phyloP scores from a whole-genome alignment of 2,329 filamentous ascomycete genomes.

The Diaporthe aspalathi region DNA sequence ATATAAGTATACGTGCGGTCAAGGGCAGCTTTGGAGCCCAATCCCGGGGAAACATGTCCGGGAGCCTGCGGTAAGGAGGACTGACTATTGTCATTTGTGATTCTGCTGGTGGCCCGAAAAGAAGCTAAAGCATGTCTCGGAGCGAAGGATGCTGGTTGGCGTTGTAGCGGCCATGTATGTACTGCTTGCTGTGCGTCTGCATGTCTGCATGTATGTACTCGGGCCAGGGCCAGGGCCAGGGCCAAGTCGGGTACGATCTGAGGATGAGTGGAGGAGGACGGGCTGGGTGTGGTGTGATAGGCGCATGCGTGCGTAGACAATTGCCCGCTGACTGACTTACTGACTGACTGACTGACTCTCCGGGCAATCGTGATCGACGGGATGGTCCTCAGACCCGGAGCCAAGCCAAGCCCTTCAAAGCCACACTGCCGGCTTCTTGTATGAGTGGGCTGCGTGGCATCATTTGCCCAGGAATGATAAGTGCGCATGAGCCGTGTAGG shows the following conservation, averaged over 20 bases:
- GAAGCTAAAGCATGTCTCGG: conserved; percentile 31
- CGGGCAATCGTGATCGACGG: conserved; percentile 19
- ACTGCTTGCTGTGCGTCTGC: too few species aligned
- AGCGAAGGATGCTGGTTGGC: conserved; percentile 8
- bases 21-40: too few species aligned
- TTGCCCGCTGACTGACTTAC: too few species aligned
- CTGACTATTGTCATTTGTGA: conserved; percentile 21
- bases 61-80: neutral
- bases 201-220: neutral
- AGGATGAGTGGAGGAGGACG: neutral
- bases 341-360: neutral
- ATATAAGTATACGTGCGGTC: too few species aligned
- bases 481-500: neutral
- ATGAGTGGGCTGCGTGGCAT: neutral
- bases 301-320: too few species aligned
- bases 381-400: neutral
- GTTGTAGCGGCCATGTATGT: neutral
- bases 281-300: too few species aligned
- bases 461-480: neutral
- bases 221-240: neutral
- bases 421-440: neutral
- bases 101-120: conserved; percentile 5
- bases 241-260: neutral
- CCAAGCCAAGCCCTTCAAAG: conserved; percentile 4
- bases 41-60: neutral